Evolutionary conservation across 139 green algal genomes (phyloP).

Genomic region (Micractinium conductrix): DNA sequence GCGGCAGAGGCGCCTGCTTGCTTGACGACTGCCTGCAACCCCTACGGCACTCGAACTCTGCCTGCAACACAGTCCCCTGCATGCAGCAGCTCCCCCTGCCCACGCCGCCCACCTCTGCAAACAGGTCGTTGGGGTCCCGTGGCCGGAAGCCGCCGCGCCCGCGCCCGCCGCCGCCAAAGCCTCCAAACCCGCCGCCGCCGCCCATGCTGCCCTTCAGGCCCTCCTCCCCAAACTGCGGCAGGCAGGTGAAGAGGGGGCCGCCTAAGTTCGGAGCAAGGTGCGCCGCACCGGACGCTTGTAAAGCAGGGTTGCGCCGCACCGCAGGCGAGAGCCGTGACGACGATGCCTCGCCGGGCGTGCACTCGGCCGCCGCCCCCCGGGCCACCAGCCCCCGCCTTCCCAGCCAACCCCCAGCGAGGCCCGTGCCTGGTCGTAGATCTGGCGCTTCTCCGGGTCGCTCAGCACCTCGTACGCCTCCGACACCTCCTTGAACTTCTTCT

Average conservation of each 20-base stretch:
- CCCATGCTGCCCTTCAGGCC: constrained; percentile 79
- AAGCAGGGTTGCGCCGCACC: too few relatives aligned
- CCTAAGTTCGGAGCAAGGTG: too few relatives aligned
- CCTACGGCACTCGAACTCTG: too few relatives aligned
- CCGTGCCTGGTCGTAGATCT: constrained; percentile 73
- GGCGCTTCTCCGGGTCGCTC: constrained; percentile 82
- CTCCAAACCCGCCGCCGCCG: constrained; percentile 24
- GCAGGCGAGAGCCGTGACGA: too few relatives aligned
- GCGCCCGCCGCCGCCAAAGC: constrained; percentile 20
- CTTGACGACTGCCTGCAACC: too few relatives aligned
- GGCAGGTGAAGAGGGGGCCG: too few relatives aligned
- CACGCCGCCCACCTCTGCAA: constrained; percentile 63
- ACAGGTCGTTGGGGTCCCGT: constrained; percentile 77
- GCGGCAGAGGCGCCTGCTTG: too few relatives aligned
- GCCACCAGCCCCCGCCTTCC: not conserved
- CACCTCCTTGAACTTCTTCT: constrained; percentile 90
- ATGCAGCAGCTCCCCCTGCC: not conserved
- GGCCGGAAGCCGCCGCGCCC: constrained; percentile 58
- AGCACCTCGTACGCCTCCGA: constrained; percentile 89
- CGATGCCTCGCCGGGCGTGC: too few relatives aligned
- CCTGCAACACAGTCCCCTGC: not conserved
- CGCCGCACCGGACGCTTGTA: too few relatives aligned
- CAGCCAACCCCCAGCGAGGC: not conserved
- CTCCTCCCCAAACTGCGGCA: constrained; percentile 77
- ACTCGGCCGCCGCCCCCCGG: too few relatives aligned